These are phyloP conservation scores for Wickerhamomyces sp. DNA, from an alignment of 1,139 yeast species.

Conservation along the genomic window DNA sequence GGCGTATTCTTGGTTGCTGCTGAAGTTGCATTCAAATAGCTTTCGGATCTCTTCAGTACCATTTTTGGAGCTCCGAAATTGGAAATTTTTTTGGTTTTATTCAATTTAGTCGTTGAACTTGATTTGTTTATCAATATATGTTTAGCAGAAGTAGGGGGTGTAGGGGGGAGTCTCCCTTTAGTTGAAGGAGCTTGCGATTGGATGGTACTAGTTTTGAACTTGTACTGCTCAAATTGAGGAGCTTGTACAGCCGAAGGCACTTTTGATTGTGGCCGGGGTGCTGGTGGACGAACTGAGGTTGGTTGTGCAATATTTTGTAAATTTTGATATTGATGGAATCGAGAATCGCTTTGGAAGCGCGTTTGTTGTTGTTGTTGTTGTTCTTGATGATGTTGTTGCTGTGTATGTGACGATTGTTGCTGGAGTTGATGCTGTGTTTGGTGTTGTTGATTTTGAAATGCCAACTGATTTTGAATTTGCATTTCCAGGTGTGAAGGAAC, in stretches of 20 bases:
- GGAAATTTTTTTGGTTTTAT: slow-evolving; percentile 17
- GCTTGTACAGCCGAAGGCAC: neutral
- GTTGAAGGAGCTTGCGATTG: slow-evolving; percentile 1
- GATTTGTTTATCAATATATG: slow-evolving; percentile 15
- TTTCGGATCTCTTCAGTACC: slow-evolving; percentile 20
- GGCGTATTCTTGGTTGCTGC: slow-evolving; percentile 9
- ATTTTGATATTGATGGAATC: slow-evolving; percentile 8
- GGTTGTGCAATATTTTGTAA: neutral
- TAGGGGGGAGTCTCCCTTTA: slow-evolving; percentile 3
- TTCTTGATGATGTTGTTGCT: slow-evolving; percentile 7
- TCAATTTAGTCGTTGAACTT: slow-evolving; percentile 19
- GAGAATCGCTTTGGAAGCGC: slow-evolving; percentile 7
- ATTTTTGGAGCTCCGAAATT: slow-evolving; percentile 5
- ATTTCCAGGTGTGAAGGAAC: slow-evolving; percentile 8
- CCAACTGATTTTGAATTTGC: slow-evolving; percentile 8
- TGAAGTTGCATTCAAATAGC: slow-evolving; percentile 12
- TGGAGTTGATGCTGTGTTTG: slow-evolving; percentile 5
- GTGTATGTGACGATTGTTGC: too few species aligned
- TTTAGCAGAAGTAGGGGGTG: slow-evolving; percentile 6
- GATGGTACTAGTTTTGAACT: neutral
- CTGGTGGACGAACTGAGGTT: neutral
- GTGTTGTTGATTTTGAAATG: slow-evolving; percentile 7
- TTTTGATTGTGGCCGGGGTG: neutral
- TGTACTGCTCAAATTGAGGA: neutral
- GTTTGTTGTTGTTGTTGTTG: slow-evolving; percentile 3